A percentile compares a stretch with the other conserved stretches of the same genome.
Evolutionary conservation across 805 yeast genomes (phyloP).

Genomic region (Candida boleticola): DNA sequence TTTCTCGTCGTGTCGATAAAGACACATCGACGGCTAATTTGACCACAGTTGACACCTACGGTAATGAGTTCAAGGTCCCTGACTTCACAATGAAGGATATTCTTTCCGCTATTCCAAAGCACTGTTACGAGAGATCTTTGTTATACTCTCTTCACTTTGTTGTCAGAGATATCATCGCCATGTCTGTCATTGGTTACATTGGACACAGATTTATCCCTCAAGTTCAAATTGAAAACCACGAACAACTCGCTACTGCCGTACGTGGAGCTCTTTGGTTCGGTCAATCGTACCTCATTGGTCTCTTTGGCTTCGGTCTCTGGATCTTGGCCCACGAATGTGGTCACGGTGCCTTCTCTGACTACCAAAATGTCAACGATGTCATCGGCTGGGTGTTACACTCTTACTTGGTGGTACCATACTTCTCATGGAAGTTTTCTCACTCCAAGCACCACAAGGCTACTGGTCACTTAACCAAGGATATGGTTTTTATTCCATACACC

Average conservation of each 20-base stretch:
- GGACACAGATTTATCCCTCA: slow-evolving; percentile 45
- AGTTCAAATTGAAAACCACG: slow-evolving; percentile 23
- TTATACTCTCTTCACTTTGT: slow-evolving; percentile 51
- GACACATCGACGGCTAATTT: slow-evolving; percentile 12
- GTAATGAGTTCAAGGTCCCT: slow-evolving; percentile 58
- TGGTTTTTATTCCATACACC: slow-evolving; percentile 58
- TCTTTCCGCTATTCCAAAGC: slow-evolving; percentile 56
- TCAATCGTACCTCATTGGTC: slow-evolving; percentile 40
- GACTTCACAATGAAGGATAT: slow-evolving; percentile 60
- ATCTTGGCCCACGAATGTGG: slow-evolving; percentile 66
- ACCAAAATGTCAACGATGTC: slow-evolving; percentile 49
- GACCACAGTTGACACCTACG: slow-evolving; percentile 50
- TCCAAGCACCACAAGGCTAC: slow-evolving; percentile 64
- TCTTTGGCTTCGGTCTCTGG: slow-evolving; percentile 60
- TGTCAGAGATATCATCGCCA: slow-evolving; percentile 47
- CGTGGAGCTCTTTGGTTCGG: slow-evolving; percentile 44
- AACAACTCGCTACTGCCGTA: slow-evolving; percentile 16
- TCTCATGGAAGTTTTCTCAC: slow-evolving; percentile 62
- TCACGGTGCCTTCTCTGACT: slow-evolving; percentile 60
- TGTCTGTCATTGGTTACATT: slow-evolving; percentile 40
- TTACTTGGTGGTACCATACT: slow-evolving; percentile 56
- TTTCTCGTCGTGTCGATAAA: slow-evolving; percentile 7
- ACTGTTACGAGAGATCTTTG: slow-evolving; percentile 56
- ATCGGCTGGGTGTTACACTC: slow-evolving; percentile 64
- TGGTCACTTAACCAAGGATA: slow-evolving; percentile 58